A percentile compares a stretch with the other conserved stretches of the same genome.
Evolutionary conservation across 129 eudicot genomes (phyloP).

Genomic region (Mikania micrantha): DNA sequence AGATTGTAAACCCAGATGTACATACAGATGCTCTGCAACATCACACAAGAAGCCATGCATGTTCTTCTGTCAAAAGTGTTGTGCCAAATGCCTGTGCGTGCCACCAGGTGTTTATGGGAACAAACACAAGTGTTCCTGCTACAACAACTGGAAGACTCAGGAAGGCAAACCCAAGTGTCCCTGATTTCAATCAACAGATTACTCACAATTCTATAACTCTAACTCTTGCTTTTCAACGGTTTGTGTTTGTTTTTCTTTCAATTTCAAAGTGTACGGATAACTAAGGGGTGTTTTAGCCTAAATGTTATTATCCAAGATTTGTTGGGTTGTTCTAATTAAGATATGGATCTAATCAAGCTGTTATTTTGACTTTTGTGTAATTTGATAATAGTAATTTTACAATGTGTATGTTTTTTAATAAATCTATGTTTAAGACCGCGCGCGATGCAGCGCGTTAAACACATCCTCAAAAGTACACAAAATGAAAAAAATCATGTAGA

Average conservation of each 20-base stretch:
- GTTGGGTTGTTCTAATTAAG: slow-evolving; percentile 9
- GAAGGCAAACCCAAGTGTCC: slow-evolving; percentile 74
- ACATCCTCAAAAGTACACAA: too few relatives aligned
- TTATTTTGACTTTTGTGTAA: neutral
- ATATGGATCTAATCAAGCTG: neutral
- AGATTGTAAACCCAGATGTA: slow-evolving; percentile 50
- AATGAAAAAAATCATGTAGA: too few relatives aligned
- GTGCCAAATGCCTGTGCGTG: slow-evolving; percentile 55
- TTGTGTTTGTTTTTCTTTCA: neutral
- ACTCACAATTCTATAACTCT: slow-evolving; percentile 6
- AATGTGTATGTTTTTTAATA: too few relatives aligned
- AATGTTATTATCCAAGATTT: slow-evolving; percentile 22
- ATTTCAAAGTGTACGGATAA: slow-evolving; percentile 20
- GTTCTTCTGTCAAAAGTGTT: slow-evolving; percentile 61
- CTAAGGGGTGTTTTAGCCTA: slow-evolving; percentile 30
- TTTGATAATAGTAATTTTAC: too few relatives aligned
- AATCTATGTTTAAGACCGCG: too few relatives aligned
- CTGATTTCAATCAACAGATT: too few relatives aligned
- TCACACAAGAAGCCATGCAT: slow-evolving; percentile 76
- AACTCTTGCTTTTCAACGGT: neutral
- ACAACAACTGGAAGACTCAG: slow-evolving; percentile 69
- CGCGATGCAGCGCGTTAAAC: too few relatives aligned
- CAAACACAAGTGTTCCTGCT: slow-evolving; percentile 55
- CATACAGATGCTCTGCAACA: slow-evolving; percentile 54
- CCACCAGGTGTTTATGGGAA: slow-evolving; percentile 51